Conservation (phyloP, 371 early-diverging fungal species). For the Coemansia sp. region DNA sequence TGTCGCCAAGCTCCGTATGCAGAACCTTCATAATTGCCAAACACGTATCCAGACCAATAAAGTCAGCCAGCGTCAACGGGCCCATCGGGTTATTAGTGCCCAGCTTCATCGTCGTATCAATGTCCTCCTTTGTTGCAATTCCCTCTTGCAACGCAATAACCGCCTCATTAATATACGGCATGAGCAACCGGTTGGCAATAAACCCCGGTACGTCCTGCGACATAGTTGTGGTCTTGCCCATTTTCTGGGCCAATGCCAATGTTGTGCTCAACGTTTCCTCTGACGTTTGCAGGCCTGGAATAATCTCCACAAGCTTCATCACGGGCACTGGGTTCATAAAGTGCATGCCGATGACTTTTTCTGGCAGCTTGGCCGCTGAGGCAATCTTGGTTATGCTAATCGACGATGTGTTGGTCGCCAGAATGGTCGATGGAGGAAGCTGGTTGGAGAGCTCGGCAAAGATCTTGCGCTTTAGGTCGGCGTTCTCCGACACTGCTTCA, state of each 20-base stretch:
- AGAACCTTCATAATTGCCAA: constrained; percentile 94
- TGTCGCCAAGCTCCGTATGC: constrained; percentile 91
- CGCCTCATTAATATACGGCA: constrained; percentile 99
- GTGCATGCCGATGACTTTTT: constrained; percentile 87
- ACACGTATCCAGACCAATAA: constrained; percentile 97
- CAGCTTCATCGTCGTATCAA: constrained; percentile 96
- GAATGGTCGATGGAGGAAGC: constrained; percentile 73
- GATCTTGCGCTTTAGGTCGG: constrained; percentile 79
- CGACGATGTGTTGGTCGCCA: constrained; percentile 93
- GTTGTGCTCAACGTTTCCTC: constrained; percentile 70
- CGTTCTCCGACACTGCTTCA: constrained; percentile 94
- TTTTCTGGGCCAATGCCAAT: constrained; percentile 69
- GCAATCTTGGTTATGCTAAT: constrained; percentile 96
- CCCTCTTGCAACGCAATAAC: constrained; percentile 86
- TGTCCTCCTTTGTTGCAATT: constrained; percentile 90
- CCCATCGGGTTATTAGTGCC: constrained; percentile 98
- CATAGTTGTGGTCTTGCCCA: constrained; percentile 92
- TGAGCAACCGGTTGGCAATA: constrained; percentile 93
- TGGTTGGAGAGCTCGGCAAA: constrained; percentile 75
- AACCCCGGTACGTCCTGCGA: constrained; percentile 94
- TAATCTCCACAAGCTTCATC: constrained; percentile 97
- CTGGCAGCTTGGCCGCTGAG: constrained; percentile 78
- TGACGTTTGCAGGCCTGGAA: constrained; percentile 88
- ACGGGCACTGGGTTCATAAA: constrained; percentile 97
- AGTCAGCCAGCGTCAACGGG: constrained; percentile 94